Conservation (phyloP, 1,284 basidiomycete species). For the Pseudozyma pruni region DNA sequence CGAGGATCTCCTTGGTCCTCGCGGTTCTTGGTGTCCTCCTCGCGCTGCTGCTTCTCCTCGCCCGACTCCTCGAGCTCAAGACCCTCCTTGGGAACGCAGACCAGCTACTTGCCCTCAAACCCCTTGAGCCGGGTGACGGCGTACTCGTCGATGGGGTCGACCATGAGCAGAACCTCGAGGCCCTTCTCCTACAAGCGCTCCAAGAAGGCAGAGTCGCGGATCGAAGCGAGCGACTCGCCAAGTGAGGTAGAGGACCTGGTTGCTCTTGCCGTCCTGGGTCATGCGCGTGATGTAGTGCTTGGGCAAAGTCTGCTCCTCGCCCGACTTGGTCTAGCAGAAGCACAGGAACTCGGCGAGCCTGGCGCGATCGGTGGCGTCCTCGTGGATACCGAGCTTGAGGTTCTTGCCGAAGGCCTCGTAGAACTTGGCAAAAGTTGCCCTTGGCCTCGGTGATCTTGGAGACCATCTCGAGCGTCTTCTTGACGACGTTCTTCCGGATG, state of each 20-base stretch:
- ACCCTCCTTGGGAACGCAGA: slow-evolving; percentile 98
- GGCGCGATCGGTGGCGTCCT: slow-evolving; percentile 97
- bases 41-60: slow-evolving; percentile 92
- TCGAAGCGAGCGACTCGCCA: slow-evolving; percentile 91
- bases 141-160: slow-evolving; percentile 76
- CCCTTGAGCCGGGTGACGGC: slow-evolving; percentile 94
- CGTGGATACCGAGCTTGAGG: slow-evolving; percentile 90
- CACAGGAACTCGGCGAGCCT: slow-evolving; percentile 99
- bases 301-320: slow-evolving; percentile 90
- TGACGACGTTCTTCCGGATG: slow-evolving; percentile 87
- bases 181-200: slow-evolving; percentile 99
- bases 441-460: slow-evolving; percentile 98
- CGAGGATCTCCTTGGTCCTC: slow-evolving; percentile 95
- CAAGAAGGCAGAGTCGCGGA: slow-evolving; percentile 96
- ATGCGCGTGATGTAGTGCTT: slow-evolving; percentile 99
- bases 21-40: slow-evolving; percentile 86
- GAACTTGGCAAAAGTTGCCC: slow-evolving; percentile 98
- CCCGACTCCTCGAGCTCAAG: slow-evolving; percentile 99
- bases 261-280: slow-evolving; percentile 98
- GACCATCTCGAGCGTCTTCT: slow-evolving; percentile 96
- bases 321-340: slow-evolving; percentile 96
- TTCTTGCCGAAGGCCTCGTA: slow-evolving; percentile 79
- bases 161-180: slow-evolving; percentile 96
- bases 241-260: slow-evolving; percentile 91
- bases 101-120: slow-evolving; percentile 97